Evolutionary conservation across 2,329 filamentous ascomycete genomes (phyloP), one percentile per base, ranked within the genome.

Genomic region (Alternaria alternata): DNA sequence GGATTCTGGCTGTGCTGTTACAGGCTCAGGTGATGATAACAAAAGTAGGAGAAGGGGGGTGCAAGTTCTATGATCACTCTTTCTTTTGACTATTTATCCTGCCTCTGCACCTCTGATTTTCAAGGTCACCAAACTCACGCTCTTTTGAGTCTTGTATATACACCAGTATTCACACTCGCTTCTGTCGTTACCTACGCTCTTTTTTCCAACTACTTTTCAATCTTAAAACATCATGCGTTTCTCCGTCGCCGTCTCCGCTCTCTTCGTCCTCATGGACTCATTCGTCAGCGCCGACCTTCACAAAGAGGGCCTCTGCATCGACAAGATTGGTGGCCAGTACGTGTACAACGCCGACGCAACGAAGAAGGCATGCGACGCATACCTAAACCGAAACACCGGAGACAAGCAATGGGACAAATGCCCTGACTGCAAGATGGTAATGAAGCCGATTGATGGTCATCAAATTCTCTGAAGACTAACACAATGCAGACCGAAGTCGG

Each of bases 391-490:
- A 20, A 73, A 75, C 52, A 75, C 68, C 12, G 73, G 73, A 28
- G 16, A 32, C 38, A 46, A 74, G 34, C 63, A 67, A 20, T 75
- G 72, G 72, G 67, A 75, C 49, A 52, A 51, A 3, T 75, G 73
- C 55, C 69, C 72, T 6, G 73, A 75, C 48, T 75, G 73, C 57
- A 51, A 44, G 3, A 66, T 72, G 55, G 72, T 70, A 61, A 65
- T 60, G 47, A 3, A 8, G 9, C n/a, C 16, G 20, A 22, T 36
- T 28, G 32, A 5, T 7, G n/a, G 16, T 11, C 4, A 54, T 9
- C 20, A 8, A 7, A 49, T 36, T 5, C 30, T 24, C 14, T 9
- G 18, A 18, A 4, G 22, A 22, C 58, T 64, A 24, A 66, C 26
- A 39, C 5, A 5, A 14, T 22, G 9, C 44, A 71, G 67, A 63